Conservation (phyloP, 2,329 filamentous ascomycete species). For the Anthostomella pinea region DNA sequence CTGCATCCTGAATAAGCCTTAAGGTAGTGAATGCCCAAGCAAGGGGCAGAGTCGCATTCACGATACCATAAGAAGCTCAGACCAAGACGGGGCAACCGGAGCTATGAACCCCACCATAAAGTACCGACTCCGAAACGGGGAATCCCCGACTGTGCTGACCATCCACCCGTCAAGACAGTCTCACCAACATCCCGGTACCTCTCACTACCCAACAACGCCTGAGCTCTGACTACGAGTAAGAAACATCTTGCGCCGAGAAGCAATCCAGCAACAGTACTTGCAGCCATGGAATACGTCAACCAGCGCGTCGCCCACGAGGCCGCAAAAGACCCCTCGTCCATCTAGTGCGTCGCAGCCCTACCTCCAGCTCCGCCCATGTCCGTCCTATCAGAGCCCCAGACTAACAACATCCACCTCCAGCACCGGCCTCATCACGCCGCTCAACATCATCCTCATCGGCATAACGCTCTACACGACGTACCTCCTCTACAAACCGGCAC, state of each 20-base stretch:
- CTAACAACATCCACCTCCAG: conserved; percentile 23
- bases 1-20: no score
- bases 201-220: not conserved
- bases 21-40: no score
- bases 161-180: no score
- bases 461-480: conserved; percentile 59
- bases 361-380: not conserved
- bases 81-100: no score
- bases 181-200: no score
- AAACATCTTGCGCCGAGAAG: not conserved
- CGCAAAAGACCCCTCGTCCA: conserved; percentile 34
- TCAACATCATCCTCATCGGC: conserved; percentile 59
- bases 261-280: not conserved
- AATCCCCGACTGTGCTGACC: no score
- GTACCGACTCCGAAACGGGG: no score
- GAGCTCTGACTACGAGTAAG: no score
- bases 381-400: no score
- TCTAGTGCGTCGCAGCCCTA: not conserved
- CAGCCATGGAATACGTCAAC: conserved; percentile 55
- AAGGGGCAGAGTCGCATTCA: no score
- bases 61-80: no score
- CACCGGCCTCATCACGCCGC: conserved; percentile 53
- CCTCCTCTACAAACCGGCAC: conserved; percentile 48
- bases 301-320: conserved; percentile 54
- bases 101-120: no score